Evolutionary conservation across 2,329 filamentous ascomycete species (phyloP).

Genomic region (Neofusicoccum ribis): DNA sequence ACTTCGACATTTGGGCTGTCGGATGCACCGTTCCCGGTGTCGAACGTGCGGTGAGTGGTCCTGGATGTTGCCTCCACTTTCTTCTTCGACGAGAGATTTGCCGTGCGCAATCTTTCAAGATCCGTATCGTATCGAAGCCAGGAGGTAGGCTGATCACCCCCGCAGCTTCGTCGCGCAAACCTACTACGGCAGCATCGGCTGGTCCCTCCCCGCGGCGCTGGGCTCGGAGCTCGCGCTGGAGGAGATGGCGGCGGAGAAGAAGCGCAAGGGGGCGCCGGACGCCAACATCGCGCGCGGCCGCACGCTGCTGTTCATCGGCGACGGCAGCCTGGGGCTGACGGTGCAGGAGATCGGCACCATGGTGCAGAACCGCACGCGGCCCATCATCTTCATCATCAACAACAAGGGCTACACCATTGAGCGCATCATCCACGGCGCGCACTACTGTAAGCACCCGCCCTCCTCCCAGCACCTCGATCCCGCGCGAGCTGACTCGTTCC

Average conservation of each 20-base stretch:
- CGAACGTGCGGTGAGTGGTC: constrained; percentile 23
- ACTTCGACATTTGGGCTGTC: constrained; percentile 42
- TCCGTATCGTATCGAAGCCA: no score
- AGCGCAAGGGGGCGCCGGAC: neutral
- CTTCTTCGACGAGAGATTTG: no score
- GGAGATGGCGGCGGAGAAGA: constrained; percentile 33
- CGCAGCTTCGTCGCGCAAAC: constrained; percentile 39
- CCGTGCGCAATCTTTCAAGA: no score
- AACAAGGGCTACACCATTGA: constrained; percentile 45
- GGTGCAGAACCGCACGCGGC: constrained; percentile 34
- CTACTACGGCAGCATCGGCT: constrained; percentile 48
- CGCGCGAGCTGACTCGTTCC: no score
- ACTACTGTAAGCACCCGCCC: constrained; percentile 28
- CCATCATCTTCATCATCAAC: constrained; percentile 38
- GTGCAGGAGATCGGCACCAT: constrained; percentile 41
- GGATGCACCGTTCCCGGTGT: constrained; percentile 33
- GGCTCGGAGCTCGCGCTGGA: constrained; percentile 50
- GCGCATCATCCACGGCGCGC: constrained; percentile 43
- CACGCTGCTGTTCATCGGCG: constrained; percentile 50
- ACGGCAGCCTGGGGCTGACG: constrained; percentile 41
- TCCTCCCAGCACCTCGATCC: no score
- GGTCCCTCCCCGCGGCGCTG: constrained; percentile 43
- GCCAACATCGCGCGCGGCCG: constrained; percentile 28
- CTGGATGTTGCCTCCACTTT: neutral
- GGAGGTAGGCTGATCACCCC: neutral